Evolutionary conservation across 441 rosid species (phyloP), one percentile per base, ranked within the genome.

Genomic region (Theobroma grandiflorum): DNA sequence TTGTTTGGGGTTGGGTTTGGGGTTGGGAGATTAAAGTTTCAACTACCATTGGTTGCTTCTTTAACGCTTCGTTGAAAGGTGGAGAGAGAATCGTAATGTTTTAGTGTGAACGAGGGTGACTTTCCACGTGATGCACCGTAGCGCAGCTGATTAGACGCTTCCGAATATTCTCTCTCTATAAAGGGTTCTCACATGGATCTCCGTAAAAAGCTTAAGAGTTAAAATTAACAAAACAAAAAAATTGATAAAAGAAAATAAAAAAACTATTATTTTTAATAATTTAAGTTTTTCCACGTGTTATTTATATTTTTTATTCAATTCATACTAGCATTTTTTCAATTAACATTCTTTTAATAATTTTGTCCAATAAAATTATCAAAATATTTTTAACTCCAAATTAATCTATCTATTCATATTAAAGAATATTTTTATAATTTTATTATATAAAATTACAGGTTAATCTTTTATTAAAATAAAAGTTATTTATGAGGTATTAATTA

Each of bases 101-200:
- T 18, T 15, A 33, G 64, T 40, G 83, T 3, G 61, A 52, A 49
- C 33, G 63, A n/a, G 78, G 47, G 72, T n/a, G 80, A 72, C 59
- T 35, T 77, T 73, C 68, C 82, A 82, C 85, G 85, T 85, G 87
- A 79, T 67, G 26, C 49, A 66, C 72, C 31, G 50, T 50, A 18
- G 20, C 9, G 66, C 35, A 26, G 68, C 78, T n/a, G 81, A 45
- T 65, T 45, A 53, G 73, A 52, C 65, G 59, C 42, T 26, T 55
- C 68, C 62, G 35, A 79, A 79, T 81, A 78, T 59, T 74, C 76
- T 64, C 38, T 58, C 33, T 26, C 18, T 18, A 8, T 22, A 31
- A 12, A 12, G 75, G 16, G 59, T 59, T 16, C 33, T 74, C 81
- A 67, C 82, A 78, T 69, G 77, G 50, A 74, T 52, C 67, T 52